Base-by-base conservation (phyloP, 2,329 filamentous ascomycete species). In the Huntiella bhutanensis region DNA sequence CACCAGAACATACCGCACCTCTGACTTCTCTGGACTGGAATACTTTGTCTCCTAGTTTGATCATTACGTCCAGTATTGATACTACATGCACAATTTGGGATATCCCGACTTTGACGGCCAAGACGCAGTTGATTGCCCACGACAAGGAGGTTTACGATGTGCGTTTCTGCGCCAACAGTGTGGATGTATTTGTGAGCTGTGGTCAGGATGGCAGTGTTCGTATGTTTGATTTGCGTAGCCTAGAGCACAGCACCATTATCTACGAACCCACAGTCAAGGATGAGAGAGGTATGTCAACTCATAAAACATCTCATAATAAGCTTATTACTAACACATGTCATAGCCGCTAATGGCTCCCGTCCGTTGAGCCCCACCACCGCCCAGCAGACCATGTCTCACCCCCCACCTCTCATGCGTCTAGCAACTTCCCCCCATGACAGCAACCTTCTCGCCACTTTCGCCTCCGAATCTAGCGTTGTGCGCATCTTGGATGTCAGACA, bases 11-110 rank as follows among this genome's bases (percentile, higher is more conserved):
- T 59, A 98, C 91, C 4, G 91, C 91, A 11, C 91, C 91, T 15
- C 75, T 98, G 49, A 98, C 91, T 1, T 95, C 87, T 12, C 70
- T 98, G 41, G 91, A 98, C 60, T 98, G 91, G 91, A 98, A 98
- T 57, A 93, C 84, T 1, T 80, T 98, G 45, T 94, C 86, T 17
- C 91, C 91, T 0, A 95, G 88, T 60, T 69, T 98, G 46, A 98
- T 98, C 58, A 98, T 98, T 57, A 98, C 91, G 1, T 95, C 87
- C 3, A 96, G 87, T 60, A 98, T 98, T 57, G 91, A 98, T 59
- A 98, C 91, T 1, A 98, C 91, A 4, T 98, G 91, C 64, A 98
- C 91, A 4, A 98, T 98, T 53, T 98, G 91, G 91, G 91, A 98
- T 60, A 98, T 98, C 47, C 91, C 91, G 3, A 95, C 91, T 1